Percentiles rank a stretch among this genome's conserved stretches.
phyloP scores from a whole-genome alignment of 306 rosid genomes.

The Pyrus pyrifolia region DNA sequence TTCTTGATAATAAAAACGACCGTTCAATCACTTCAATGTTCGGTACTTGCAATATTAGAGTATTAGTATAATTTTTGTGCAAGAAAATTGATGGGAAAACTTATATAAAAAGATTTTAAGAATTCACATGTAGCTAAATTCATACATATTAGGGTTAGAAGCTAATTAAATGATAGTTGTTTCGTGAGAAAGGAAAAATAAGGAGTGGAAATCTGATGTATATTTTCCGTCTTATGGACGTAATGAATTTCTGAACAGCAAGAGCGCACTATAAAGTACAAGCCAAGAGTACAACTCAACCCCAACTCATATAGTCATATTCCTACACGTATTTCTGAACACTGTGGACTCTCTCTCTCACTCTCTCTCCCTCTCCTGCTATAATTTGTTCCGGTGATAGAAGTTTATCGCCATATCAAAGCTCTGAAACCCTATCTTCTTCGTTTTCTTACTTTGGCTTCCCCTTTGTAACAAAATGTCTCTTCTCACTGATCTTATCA shows the following conservation, averaged over 20 bases:
- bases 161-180: too few species aligned
- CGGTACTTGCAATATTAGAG: too few species aligned
- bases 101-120: too few species aligned
- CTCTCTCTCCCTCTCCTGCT: neutral
- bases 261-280: neutral
- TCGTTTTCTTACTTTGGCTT: neutral
- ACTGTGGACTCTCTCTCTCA: neutral
- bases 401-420: too few species aligned
- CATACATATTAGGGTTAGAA: neutral
- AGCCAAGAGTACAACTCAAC: neutral
- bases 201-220: neutral
- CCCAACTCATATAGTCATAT: neutral
- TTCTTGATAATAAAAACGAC: too few species aligned
- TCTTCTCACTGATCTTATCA: conserved; percentile 27
- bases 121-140: neutral
- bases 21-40: too few species aligned
- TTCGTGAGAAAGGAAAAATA: neutral
- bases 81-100: too few species aligned
- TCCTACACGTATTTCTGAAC: neutral
- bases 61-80: too few species aligned
- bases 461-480: neutral
- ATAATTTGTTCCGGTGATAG: too few species aligned
- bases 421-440: neutral
- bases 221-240: neutral
- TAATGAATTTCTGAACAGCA: neutral